A percentile compares a stretch with the other conserved stretches of the same genome.
These are phyloP conservation scores for Ilyonectria mors-panacis DNA, from an alignment of 2,329 filamentous ascomycete species.

Conservation along the genomic window DNA sequence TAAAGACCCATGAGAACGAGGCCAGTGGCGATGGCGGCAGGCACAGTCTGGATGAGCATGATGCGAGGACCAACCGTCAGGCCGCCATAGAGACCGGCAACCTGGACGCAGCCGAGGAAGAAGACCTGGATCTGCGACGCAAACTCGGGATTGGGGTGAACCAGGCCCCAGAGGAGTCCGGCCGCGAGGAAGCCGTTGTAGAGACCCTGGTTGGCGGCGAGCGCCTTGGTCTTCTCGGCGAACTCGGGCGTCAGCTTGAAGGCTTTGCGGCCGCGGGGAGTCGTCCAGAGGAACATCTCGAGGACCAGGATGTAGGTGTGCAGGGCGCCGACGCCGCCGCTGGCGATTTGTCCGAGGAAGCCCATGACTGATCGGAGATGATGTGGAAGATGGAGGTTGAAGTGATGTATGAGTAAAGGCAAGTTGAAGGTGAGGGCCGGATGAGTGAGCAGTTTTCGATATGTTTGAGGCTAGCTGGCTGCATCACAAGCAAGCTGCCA, in stretches of 20 bases:
- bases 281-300: conserved; percentile 67
- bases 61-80: conserved; percentile 59
- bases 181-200: conserved; percentile 69
- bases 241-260: conserved; percentile 63
- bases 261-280: conserved; percentile 59
- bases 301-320: conserved; percentile 66
- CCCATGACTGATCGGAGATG: conserved; percentile 49
- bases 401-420: not conserved
- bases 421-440: not conserved
- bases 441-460: not conserved
- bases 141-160: conserved; percentile 60
- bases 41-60: conserved; percentile 59
- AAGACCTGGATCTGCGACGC: conserved; percentile 62
- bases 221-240: conserved; percentile 59
- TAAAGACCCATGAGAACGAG: conserved; percentile 47
- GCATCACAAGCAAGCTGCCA: not conserved
- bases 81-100: conserved; percentile 63
- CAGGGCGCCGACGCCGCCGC: conserved; percentile 57
- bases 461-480: not conserved
- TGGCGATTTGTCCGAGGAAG: conserved; percentile 51
- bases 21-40: conserved; percentile 48
- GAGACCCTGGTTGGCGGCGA: conserved; percentile 67
- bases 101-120: conserved; percentile 61
- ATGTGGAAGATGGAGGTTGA: not conserved
- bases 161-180: conserved; percentile 63